A percentile compares a stretch with the other conserved stretches of the same genome.
Evolutionary conservation across 2,329 filamentous ascomycete genomes (phyloP).

Genomic region (Septoria petroselini): DNA sequence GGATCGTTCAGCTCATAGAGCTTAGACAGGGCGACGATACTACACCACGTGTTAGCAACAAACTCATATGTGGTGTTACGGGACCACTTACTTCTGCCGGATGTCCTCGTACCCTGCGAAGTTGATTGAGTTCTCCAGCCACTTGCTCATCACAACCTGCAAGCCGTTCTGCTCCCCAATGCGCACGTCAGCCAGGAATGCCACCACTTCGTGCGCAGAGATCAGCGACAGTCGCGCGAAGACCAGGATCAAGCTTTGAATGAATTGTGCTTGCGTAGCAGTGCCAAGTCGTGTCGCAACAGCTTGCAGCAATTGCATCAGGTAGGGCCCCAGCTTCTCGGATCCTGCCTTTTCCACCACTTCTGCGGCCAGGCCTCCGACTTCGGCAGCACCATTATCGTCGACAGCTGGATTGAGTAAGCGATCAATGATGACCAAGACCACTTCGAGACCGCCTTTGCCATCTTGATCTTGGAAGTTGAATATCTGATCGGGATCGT

Average conservation of each 20-base stretch:
- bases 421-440: slow-evolving; percentile 87
- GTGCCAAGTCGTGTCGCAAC: slow-evolving; percentile 81
- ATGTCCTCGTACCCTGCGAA: slow-evolving; percentile 99
- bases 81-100: slow-evolving; percentile 74
- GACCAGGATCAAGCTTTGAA: slow-evolving; percentile 91
- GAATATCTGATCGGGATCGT: slow-evolving; percentile 87
- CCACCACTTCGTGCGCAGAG: slow-evolving; percentile 82
- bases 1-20: slow-evolving; percentile 83
- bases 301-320: slow-evolving; percentile 82
- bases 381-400: slow-evolving; percentile 91
- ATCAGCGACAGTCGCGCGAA: slow-evolving; percentile 86
- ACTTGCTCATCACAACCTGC: slow-evolving; percentile 85
- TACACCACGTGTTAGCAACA: slow-evolving; percentile 39
- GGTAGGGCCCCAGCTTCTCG: slow-evolving; percentile 83
- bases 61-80: not conserved
- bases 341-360: slow-evolving; percentile 93
- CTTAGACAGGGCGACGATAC: slow-evolving; percentile 88
- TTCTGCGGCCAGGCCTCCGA: slow-evolving; percentile 89
- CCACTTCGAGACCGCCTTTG: slow-evolving; percentile 81
- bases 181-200: slow-evolving; percentile 82
- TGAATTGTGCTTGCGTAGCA: slow-evolving; percentile 81
- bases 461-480: slow-evolving; percentile 76
- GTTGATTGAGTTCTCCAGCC: slow-evolving; percentile 94
- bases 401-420: slow-evolving; percentile 80
- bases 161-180: slow-evolving; percentile 79